Evolutionary conservation across 2,329 filamentous ascomycete genomes (phyloP), one percentile per base, ranked within the genome.

Genomic region (Neonectria magnoliae): DNA sequence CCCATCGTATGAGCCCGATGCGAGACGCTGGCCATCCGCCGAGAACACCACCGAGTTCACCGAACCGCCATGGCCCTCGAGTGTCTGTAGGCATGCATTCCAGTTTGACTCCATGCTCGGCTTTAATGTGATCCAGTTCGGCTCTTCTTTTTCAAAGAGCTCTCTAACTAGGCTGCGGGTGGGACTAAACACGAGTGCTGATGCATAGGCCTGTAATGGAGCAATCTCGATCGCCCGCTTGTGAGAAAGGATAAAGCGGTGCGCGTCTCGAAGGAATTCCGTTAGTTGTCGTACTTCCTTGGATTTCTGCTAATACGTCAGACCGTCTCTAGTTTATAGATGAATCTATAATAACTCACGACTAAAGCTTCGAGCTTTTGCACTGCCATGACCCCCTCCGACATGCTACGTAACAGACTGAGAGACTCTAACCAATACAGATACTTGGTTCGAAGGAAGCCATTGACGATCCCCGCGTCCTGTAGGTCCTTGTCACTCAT

Each of bases 351-450:
- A 2, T 7, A 29, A 50, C 57, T 13, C 5, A 60, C 61, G 4
- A 45, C 7, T 0, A 52, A 36, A 0, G 0, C 2, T 2, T n/a
- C 5, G 3, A 64, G 57, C 1, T 25, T 53, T 4, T 22, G 11
- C 11, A 61, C 2, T 14, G 38, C 36, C 3, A n/a, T 25, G 1
- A 11, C 2, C 9, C 27, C 62, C 1, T 18, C 5, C 0, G 7
- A 13, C 5, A 57, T 6, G 76, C 62, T 29, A 68, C 63, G 14
- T 60, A 80, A 65, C 4, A 81, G 74, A 48, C 78, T 79, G 2
- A 83, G 72, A 41, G 78, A 76, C 61, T 84, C 81, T 4, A 84
- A 69, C 81, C 80, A 84, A 58, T 82, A 76, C 1, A 84, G 74
- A 4, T n/a, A 64, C 4, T 33, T 60, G 6, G 25, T 11, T 7